Percentiles rank a stretch among this genome's conserved stretches.
phyloP scores from a whole-genome alignment of 306 rosid genomes.

The Lagenaria siceraria region DNA sequence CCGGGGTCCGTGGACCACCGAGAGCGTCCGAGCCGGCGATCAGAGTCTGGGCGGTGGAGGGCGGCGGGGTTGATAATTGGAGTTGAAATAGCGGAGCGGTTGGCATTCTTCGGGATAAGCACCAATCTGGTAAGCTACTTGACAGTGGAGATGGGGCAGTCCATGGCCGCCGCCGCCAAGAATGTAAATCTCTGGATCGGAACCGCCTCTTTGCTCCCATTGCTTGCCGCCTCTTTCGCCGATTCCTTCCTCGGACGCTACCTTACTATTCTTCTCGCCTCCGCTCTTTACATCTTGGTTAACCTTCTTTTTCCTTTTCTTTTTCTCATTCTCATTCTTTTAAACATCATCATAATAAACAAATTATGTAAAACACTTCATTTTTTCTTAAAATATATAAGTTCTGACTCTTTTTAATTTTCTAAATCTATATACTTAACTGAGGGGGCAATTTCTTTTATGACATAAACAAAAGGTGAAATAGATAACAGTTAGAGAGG shows the following conservation, averaged over 20 bases:
- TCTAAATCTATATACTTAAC: too few relatives aligned
- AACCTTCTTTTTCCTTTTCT: neutral
- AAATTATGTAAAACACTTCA: too few relatives aligned
- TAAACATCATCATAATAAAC: too few relatives aligned
- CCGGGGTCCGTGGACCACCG: neutral
- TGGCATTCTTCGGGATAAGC: conserved; percentile 23
- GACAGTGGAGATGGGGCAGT: conserved; percentile 27
- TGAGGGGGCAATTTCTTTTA: too few relatives aligned
- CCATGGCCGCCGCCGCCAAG: conserved; percentile 23
- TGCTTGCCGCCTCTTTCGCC: conserved; percentile 27
- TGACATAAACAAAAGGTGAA: too few relatives aligned
- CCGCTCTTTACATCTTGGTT: conserved; percentile 28
- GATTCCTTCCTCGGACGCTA: conserved; percentile 32
- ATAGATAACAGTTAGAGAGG: too few relatives aligned
- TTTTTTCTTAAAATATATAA: too few relatives aligned
- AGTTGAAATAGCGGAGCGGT: conserved; percentile 37
- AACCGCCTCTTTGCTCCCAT: conserved; percentile 20
- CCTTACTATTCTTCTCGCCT: conserved; percentile 20
- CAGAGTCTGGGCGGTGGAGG: neutral
- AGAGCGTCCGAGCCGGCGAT: neutral
- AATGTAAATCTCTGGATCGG: conserved; percentile 27
- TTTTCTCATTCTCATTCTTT: neutral
- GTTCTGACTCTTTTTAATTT: too few relatives aligned
- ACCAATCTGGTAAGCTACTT: conserved; percentile 22
- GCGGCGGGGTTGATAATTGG: neutral